Base-by-base conservation (phyloP, 192 early-diverging fungal species). In the Podila horticola region DNA sequence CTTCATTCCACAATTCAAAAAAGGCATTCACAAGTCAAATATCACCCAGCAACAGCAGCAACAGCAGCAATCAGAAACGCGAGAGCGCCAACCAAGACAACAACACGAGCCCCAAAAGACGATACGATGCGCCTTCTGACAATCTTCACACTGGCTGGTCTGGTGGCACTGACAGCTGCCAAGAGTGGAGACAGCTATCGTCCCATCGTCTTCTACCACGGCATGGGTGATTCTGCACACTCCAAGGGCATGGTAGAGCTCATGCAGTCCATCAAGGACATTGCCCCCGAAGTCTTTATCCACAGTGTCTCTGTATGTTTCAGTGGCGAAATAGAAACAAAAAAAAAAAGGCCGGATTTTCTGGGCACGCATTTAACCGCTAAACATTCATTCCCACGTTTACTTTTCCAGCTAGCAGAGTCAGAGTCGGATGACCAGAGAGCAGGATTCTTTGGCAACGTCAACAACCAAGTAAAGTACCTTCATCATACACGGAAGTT, bases 221-320 rank as follows among this genome's bases (percentile, higher is more conserved):
- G 95, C 11, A 94, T 97, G 93, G 95, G 95, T 19, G 95, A 96
- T 66, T 90, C 89, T 58, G 93, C 93, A 81, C 94, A 94, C 83
- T 88, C 92, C 52, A 85, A 85, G 71, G 90, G 87, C 36, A 93
- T 93, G 91, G 83, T 82, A 4, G 67, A 79, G 45, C 68, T 92
- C 48, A 63, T 75, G 30, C 62, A 72, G 0, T 51, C 82, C 9
- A 69, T 94, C 24, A 7, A 82, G 31, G 81, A 85, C 5, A 59
- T 77, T 61, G 73, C 89, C 9, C 93, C 94, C 4, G 93, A 88
- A 10, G 87, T 88, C 1, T 95, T 88, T 75, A 91, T 96, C 7
- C 90, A 97, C 71, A 94, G 94, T 3, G 84, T 99, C 9, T 84
- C 72, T 67, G 74, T 98, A 28, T 94, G 10, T 33, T 58, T 7